phyloP scores from a whole-genome alignment of 2,329 filamentous ascomycete species.

The Zymoseptoria tritici region DNA sequence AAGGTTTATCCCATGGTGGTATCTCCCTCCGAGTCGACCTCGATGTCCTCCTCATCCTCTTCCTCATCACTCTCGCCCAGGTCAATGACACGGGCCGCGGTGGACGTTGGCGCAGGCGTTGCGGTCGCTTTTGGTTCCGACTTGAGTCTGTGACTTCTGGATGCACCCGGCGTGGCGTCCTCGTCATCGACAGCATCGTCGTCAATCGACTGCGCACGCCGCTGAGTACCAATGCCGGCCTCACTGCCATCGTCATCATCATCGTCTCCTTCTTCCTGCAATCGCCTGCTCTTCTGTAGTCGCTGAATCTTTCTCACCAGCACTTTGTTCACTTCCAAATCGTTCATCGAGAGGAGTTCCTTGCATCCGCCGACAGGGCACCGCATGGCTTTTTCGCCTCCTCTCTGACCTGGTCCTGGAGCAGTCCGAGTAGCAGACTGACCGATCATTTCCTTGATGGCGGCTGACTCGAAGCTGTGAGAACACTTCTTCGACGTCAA shows the following conservation, averaged over 20 bases:
- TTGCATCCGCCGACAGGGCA: conserved; percentile 62
- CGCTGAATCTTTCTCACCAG: conserved; percentile 54
- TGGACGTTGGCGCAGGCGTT: conserved; percentile 8
- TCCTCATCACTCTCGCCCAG: conserved; percentile 14
- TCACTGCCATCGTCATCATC: conserved; percentile 28
- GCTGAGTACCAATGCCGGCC: conserved; percentile 19
- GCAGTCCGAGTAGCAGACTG: conserved; percentile 13
- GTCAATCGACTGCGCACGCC: conserved; percentile 22
- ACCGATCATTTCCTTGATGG: conserved; percentile 51
- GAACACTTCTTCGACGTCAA: conserved; percentile 60
- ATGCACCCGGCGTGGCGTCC: conserved; percentile 10
- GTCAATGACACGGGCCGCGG: conserved; percentile 8
- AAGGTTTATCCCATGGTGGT: background rate
- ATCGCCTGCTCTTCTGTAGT: conserved; percentile 39
- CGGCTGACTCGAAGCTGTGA: conserved; percentile 63
- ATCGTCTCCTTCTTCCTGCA: conserved; percentile 40
- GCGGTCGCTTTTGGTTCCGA: conserved; percentile 11
- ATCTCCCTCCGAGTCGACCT: conserved; percentile 1
- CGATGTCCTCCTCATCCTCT: conserved; percentile 12
- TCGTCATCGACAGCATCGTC: conserved; percentile 24
- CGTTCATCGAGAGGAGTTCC: conserved; percentile 43
- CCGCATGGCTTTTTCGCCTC: conserved; percentile 33
- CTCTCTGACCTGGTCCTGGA: background rate
- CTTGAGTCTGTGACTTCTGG: conserved; percentile 7
- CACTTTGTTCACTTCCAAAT: conserved; percentile 51